phyloP scores from a whole-genome alignment of 2,329 filamentous ascomycete species.

The Nakataea oryzae region DNA sequence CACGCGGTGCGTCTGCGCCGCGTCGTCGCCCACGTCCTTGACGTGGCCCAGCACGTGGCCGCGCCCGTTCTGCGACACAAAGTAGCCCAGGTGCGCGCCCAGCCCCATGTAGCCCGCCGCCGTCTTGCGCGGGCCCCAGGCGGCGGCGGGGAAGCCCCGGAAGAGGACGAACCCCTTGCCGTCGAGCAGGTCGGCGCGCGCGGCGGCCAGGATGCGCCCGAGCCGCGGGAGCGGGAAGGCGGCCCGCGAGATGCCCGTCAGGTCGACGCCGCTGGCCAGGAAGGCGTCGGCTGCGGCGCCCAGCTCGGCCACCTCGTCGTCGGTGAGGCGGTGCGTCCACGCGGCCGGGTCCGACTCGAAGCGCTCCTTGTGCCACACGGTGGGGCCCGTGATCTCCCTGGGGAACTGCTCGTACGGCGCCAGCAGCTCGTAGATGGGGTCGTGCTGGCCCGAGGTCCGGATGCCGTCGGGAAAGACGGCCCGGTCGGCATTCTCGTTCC shows the following conservation, averaged over 20 bases:
- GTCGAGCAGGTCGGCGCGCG: conserved; percentile 45
- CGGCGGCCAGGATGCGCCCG: conserved; percentile 19
- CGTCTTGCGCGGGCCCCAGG: conserved; percentile 71
- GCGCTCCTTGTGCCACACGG: conserved; percentile 60
- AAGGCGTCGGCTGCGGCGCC: conserved; percentile 58
- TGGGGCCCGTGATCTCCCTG: conserved; percentile 57
- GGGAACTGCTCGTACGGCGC: conserved; percentile 61
- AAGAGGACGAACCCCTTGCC: conserved; percentile 87
- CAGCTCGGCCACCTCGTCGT: conserved; percentile 57
- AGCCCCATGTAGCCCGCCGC: conserved; percentile 88
- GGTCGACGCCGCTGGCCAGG: conserved; percentile 49
- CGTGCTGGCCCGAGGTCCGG: conserved; percentile 57
- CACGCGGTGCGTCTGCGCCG: conserved; percentile 72
- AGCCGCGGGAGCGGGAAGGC: conserved; percentile 34
- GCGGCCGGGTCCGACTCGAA: conserved; percentile 51
- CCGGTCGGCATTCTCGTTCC: conserved; percentile 21
- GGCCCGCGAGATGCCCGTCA: conserved; percentile 53
- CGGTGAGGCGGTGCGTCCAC: conserved; percentile 63
- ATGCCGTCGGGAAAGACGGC: conserved; percentile 35
- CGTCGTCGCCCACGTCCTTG: conserved; percentile 77
- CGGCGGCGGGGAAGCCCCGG: conserved; percentile 67
- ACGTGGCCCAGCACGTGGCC: conserved; percentile 85
- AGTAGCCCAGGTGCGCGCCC: conserved; percentile 77
- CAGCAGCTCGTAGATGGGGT: conserved; percentile 56
- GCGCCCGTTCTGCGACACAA: conserved; percentile 74